A percentile compares a stretch with the other conserved stretches of the same genome.
These are phyloP conservation scores for Monosporascus sp. DNA, from an alignment of 2,329 filamentous ascomycete genomes.

Conservation along the genomic window DNA sequence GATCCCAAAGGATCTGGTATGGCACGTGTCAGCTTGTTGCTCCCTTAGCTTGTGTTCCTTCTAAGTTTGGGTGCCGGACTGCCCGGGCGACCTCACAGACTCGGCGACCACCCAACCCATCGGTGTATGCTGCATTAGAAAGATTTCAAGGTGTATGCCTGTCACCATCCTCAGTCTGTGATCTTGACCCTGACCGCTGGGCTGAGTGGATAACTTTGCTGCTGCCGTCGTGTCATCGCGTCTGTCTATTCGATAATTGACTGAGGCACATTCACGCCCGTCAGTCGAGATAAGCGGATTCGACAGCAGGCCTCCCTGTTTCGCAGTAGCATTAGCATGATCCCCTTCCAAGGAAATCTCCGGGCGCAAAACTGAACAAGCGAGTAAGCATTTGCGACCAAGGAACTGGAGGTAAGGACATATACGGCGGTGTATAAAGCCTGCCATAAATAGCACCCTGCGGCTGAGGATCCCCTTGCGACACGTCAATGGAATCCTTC, in stretches of 20 bases:
- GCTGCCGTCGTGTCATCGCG: not conserved
- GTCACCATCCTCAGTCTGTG: not conserved
- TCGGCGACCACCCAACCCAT: not conserved
- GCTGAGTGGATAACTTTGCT: not conserved
- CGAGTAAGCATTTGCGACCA: not conserved
- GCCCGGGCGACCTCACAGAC: not conserved
- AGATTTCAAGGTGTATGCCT: not conserved
- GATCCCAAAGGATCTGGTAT: not conserved
- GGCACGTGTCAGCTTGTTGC: not conserved
- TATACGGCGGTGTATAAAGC: not conserved
- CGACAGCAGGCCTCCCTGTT: not conserved
- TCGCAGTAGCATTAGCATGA: not conserved
- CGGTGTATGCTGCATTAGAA: not conserved
- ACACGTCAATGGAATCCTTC: not conserved
- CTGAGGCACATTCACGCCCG: not conserved
- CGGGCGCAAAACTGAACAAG: not conserved
- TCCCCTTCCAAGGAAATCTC: not conserved
- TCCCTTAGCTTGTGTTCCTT: not conserved
- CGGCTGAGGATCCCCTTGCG: not conserved
- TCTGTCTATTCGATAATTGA: not conserved
- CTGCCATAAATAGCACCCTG: not conserved
- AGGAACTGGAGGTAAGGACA: no score
- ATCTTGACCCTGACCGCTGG: not conserved
- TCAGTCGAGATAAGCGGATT: not conserved
- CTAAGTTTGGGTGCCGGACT: not conserved